Evolutionary conservation across 2,329 filamentous ascomycete species (phyloP).

Genomic region (Trichoderma brevicompactum): DNA sequence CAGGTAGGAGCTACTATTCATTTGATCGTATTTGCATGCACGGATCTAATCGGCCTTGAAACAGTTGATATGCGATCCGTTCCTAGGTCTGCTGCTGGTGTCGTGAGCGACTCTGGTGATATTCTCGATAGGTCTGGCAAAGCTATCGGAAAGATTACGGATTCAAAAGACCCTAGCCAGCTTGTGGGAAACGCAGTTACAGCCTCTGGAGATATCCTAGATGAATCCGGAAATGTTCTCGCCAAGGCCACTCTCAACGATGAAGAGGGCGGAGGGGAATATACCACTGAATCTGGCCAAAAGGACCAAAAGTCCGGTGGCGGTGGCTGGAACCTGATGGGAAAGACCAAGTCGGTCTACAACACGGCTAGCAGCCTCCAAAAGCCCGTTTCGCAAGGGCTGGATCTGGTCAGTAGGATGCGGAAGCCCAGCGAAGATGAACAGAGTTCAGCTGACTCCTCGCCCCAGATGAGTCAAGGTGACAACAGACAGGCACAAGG

Average conservation of each 20-base stretch:
- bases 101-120: constrained; percentile 51
- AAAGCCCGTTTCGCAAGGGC: constrained; percentile 35
- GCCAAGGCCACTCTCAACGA: constrained; percentile 46
- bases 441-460: constrained; percentile 2
- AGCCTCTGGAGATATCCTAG: constrained; percentile 43
- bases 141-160: constrained; percentile 48
- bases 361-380: constrained; percentile 30
- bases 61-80: constrained; percentile 40
- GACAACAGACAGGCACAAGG: constrained; percentile 3
- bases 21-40: background rate
- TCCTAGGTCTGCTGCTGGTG: constrained; percentile 46
- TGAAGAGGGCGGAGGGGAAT: constrained; percentile 44
- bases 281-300: constrained; percentile 44
- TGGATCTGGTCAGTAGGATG: constrained; percentile 31
- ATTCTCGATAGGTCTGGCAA: constrained; percentile 52
- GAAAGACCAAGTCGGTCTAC: constrained; percentile 38
- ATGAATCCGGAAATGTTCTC: constrained; percentile 46
- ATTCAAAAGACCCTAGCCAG: constrained; percentile 46
- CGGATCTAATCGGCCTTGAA: background rate
- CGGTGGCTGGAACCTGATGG: constrained; percentile 38
- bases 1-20: constrained; percentile 37
- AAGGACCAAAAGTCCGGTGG: constrained; percentile 38
- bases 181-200: constrained; percentile 49
- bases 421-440: constrained; percentile 25
- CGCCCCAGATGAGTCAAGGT: constrained; percentile 2